A percentile compares a stretch with the other conserved stretches of the same genome.
Conservation (phyloP, 2,329 filamentous ascomycete genomes). For the Aspergillus pseudoglaucus region DNA sequence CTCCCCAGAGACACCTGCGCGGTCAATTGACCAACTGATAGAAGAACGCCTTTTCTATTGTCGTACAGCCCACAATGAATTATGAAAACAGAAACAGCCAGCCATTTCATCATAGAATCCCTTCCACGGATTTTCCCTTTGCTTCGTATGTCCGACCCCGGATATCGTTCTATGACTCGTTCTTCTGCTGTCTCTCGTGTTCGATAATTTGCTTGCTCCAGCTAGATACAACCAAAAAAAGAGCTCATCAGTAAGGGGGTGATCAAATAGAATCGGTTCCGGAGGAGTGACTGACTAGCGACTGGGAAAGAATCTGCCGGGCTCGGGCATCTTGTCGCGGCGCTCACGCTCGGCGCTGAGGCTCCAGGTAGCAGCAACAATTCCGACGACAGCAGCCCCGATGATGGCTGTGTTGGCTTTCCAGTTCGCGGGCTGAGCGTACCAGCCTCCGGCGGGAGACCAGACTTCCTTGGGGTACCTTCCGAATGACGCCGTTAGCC, state of each 20-base stretch:
- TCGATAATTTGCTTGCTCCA: conserved; percentile 68
- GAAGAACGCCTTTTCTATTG: conserved; percentile 32
- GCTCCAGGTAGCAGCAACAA: conserved; percentile 63
- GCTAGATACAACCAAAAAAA: conserved; percentile 33
- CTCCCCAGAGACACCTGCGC: conserved; percentile 30
- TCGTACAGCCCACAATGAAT: conserved; percentile 29
- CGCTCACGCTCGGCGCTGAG: conserved; percentile 68
- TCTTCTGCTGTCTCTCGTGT: conserved; percentile 51
- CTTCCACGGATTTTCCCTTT: conserved; percentile 10
- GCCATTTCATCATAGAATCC: conserved; percentile 16
- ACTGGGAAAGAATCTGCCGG: conserved; percentile 73
- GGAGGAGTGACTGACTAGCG: conserved; percentile 60
- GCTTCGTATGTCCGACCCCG: background rate
- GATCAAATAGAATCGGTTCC: conserved; percentile 1
- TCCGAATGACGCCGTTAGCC: conserved; percentile 20
- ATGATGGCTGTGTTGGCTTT: conserved; percentile 80
- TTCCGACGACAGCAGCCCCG: conserved; percentile 59
- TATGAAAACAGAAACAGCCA: conserved; percentile 26
- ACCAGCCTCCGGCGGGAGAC: conserved; percentile 98
- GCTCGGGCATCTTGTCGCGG: conserved; percentile 68
- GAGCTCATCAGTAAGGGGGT: conserved; percentile 9
- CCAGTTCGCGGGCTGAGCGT: conserved; percentile 91
- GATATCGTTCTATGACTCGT: conserved; percentile 26
- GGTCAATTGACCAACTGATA: conserved; percentile 29
- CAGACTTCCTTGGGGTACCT: conserved; percentile 99